Percentiles rank a stretch among this genome's conserved stretches.
These are phyloP conservation scores for Diplodia scrobiculata DNA, from an alignment of 2,329 filamentous ascomycete genomes.

Conservation along the genomic window DNA sequence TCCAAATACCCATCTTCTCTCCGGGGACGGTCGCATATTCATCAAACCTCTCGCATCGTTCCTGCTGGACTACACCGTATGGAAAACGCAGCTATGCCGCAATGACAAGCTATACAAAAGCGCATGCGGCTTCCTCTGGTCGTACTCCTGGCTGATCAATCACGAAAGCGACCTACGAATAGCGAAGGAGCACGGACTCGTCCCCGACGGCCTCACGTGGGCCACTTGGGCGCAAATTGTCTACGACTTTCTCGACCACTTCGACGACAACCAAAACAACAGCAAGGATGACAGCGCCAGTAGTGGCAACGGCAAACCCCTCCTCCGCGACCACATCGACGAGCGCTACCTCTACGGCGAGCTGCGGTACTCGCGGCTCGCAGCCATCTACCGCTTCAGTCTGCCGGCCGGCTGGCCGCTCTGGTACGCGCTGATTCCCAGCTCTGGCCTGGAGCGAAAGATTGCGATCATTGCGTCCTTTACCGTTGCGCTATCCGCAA, in stretches of 20 bases:
- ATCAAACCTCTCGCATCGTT: constrained; percentile 43
- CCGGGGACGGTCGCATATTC: constrained; percentile 35
- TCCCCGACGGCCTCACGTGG: constrained; percentile 36
- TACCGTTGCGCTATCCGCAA: constrained; percentile 37
- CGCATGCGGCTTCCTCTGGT: constrained; percentile 41
- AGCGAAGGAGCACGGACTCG: constrained; percentile 38
- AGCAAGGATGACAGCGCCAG: constrained; percentile 32
- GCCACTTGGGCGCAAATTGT: constrained; percentile 29
- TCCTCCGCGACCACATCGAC: constrained; percentile 34
- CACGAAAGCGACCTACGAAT: constrained; percentile 41
- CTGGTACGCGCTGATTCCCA: background rate
- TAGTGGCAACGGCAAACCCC: background rate
- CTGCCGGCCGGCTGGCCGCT: background rate
- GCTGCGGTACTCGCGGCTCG: constrained; percentile 30
- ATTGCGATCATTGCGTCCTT: constrained; percentile 30
- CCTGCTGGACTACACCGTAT: constrained; percentile 39
- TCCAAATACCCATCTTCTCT: constrained; percentile 28
- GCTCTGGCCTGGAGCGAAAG: background rate
- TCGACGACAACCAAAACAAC: constrained; percentile 29
- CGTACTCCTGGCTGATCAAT: constrained; percentile 43
- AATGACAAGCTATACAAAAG: constrained; percentile 33
- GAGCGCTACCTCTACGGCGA: constrained; percentile 44
- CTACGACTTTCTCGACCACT: background rate
- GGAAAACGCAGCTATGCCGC: constrained; percentile 35
- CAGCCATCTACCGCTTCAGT: background rate